Evolutionary conservation across 306 rosid genomes (phyloP).

Genomic region (Macrotyloma uniflorum): DNA sequence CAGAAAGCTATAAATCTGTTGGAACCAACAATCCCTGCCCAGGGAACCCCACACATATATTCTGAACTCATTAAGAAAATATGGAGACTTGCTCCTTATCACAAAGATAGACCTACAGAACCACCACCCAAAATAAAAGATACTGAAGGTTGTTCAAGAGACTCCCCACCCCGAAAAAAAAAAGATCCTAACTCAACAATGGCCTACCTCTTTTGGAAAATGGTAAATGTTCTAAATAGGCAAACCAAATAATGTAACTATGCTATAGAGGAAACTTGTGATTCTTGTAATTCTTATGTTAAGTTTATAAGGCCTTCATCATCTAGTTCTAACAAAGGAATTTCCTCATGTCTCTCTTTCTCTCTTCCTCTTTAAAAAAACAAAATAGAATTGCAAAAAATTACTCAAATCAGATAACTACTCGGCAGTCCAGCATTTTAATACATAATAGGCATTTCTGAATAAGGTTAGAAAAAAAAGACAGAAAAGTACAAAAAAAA

Average conservation of each 20-base stretch:
- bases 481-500: neutral
- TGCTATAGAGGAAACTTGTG: neutral
- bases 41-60: neutral
- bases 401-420: neutral
- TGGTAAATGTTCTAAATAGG: too few relatives aligned
- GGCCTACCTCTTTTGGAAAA: too few relatives aligned
- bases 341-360: neutral
- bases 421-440: neutral
- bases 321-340: neutral
- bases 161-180: neutral
- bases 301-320: neutral
- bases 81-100: neutral
- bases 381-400: neutral
- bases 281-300: neutral
- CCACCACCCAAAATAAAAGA: neutral
- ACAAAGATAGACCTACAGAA: neutral
- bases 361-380: neutral
- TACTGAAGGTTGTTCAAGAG: neutral
- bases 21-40: neutral
- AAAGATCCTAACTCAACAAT: neutral
- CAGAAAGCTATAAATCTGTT: neutral
- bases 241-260: neutral
- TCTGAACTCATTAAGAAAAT: neutral
- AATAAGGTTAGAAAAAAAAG: neutral
- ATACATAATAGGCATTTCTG: neutral